Evolutionary conservation across 176 grass and related monocot genomes (phyloP).

Genomic region (Cenchrus purpureus): DNA sequence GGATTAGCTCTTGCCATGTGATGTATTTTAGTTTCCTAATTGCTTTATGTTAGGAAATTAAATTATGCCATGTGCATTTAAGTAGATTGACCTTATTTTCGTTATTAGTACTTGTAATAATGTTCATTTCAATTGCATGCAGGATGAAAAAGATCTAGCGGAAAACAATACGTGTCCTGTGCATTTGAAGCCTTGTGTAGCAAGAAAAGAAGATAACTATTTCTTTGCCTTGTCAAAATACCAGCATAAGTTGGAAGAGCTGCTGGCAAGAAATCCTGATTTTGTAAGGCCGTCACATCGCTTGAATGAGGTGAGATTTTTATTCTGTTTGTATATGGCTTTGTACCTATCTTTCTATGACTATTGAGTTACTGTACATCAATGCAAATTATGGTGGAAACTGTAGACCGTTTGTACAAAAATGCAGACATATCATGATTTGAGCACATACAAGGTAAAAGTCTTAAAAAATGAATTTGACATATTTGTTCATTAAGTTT

Average conservation of each 20-base stretch:
- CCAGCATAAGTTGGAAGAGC: slow-evolving; percentile 85
- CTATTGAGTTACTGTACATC: slow-evolving; percentile 26
- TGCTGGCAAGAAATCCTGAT: slow-evolving; percentile 79
- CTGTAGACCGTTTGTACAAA: slow-evolving; percentile 25
- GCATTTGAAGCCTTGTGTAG: slow-evolving; percentile 86
- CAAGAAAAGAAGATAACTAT: slow-evolving; percentile 95
- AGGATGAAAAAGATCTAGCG: slow-evolving; percentile 93
- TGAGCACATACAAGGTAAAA: not conserved
- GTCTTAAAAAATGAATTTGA: not conserved
- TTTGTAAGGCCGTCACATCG: slow-evolving; percentile 93
- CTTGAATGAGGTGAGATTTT: slow-evolving; percentile 83
- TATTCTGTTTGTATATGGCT: slow-evolving; percentile 11
- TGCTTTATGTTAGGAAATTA: slow-evolving; percentile 14
- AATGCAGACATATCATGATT: not conserved
- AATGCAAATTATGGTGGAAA: slow-evolving; percentile 7
- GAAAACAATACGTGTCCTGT: slow-evolving; percentile 88
- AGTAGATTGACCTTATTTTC: not conserved
- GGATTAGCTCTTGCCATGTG: not conserved
- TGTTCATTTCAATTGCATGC: slow-evolving; percentile 38
- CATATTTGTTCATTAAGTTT: slow-evolving; percentile 18
- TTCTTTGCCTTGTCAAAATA: slow-evolving; percentile 99
- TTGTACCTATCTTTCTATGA: slow-evolving; percentile 10
- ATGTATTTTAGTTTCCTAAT: not conserved
- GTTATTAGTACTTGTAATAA: slow-evolving; percentile 1
- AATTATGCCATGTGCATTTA: slow-evolving; percentile 7